Evolutionary conservation across 306 rosid genomes (phyloP), one percentile per base, ranked within the genome.

Genomic region (Begonia fuchsioides): DNA sequence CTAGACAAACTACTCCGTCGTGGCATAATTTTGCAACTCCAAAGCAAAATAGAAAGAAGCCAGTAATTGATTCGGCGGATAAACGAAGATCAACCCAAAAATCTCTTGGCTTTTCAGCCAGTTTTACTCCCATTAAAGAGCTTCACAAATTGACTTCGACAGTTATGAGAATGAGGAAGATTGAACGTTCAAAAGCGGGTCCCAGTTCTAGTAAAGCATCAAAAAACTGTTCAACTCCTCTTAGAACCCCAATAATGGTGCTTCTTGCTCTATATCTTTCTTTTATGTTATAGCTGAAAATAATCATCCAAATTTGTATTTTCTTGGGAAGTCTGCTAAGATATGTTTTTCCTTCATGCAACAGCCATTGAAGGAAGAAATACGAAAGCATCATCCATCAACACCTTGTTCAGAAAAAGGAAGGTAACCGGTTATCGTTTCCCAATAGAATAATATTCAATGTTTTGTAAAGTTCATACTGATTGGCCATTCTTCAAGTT

Each of bases 121-220:
- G 51, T 43, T 90, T 85, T 61, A 81, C 98, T 20, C 98, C 96
- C 18, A 79, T 90, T 44, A 82, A 79, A 64, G 98, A 90, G 40
- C 60, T 90, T 16, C 79, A 81, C 43, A 75, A 77, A 64, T 49
- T 90, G 26, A 90, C 92, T 51, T 81, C 87, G 55, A 75, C 80
- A 10, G 92, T 85, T 16, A 81, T 82, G 59, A n/a, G n/a, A n/a
- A n/a, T n/a, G n/a, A 76, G 82, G 61, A 90, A 69, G 62, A 82
- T 85, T 55, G 98, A 90, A 47, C 76, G 71, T 53, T 64, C 97
- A 15, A 78, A 78, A 82, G 67, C 32, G 54, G 80, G 78, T 41
- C 50, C 64, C 41, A 61, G 62, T 67, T 63, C 82, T 62, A 78
- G 77, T 47, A 85, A 73, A 80, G 65, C 58, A 54, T 62, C 76